phyloP scores from a whole-genome alignment of 2,329 filamentous ascomycete genomes.

The Dothistroma pini region DNA sequence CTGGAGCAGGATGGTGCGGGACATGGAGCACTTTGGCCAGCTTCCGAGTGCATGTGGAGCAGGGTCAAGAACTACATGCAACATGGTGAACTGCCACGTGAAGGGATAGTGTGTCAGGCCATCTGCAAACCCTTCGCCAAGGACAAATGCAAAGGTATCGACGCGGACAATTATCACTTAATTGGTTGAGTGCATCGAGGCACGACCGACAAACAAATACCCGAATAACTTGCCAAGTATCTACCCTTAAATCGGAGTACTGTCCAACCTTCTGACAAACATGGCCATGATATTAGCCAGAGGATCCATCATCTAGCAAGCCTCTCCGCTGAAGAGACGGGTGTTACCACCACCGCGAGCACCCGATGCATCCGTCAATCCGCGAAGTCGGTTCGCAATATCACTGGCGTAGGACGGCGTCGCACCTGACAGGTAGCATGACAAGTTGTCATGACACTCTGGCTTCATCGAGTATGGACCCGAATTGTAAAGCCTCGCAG shows the following conservation, averaged over 20 bases:
- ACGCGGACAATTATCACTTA: slow-evolving; percentile 2
- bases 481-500: slow-evolving; percentile 47
- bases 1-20: slow-evolving; percentile 34
- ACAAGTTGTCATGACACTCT: slow-evolving; percentile 38
- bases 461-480: slow-evolving; percentile 25
- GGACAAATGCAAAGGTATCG: slow-evolving; percentile 13
- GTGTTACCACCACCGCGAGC: not conserved
- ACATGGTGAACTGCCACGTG: slow-evolving; percentile 29
- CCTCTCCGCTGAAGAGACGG: not conserved
- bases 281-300: not conserved
- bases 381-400: slow-evolving; percentile 48
- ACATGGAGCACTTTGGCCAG: slow-evolving; percentile 30
- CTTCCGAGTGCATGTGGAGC: slow-evolving; percentile 26
- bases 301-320: not conserved
- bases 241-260: not conserved
- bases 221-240: not conserved
- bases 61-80: slow-evolving; percentile 34
- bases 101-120: slow-evolving; percentile 28
- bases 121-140: slow-evolving; percentile 15
- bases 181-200: slow-evolving; percentile 5
- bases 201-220: not conserved
- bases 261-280: not conserved
- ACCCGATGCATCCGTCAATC: slow-evolving; percentile 25
- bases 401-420: slow-evolving; percentile 52
- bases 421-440: slow-evolving; percentile 41